Evolutionary conservation across 2,329 filamentous ascomycete species (phyloP).

Genomic region (Cryoendolithus antarcticus): DNA sequence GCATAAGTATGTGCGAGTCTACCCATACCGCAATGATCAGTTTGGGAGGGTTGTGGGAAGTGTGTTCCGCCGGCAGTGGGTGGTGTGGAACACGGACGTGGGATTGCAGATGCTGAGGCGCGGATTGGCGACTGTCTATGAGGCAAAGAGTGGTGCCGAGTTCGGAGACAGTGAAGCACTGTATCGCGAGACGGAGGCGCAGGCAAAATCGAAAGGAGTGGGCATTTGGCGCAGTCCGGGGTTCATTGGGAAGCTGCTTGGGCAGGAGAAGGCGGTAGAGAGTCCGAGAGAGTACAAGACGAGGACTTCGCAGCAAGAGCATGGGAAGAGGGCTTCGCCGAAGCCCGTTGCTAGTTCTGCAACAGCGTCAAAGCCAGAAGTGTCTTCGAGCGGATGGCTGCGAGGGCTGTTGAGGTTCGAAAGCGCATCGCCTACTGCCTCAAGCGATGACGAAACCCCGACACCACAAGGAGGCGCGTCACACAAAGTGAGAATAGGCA

Average conservation of each 20-base stretch:
- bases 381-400: too few relatives aligned
- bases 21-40: constrained; percentile 75
- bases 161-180: constrained; percentile 57
- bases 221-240: constrained; percentile 52
- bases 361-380: too few relatives aligned
- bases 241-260: constrained; percentile 28
- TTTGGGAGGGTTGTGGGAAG: constrained; percentile 85
- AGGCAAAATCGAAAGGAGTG: constrained; percentile 28
- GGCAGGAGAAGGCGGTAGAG: constrained; percentile 51
- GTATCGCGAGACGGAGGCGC: constrained; percentile 52
- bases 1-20: constrained; percentile 63
- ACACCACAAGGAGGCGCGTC: too few relatives aligned
- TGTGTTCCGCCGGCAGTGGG: constrained; percentile 40
- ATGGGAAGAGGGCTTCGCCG: too few relatives aligned
- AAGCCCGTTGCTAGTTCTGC: too few relatives aligned
- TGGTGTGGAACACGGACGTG: constrained; percentile 61
- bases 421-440: too few relatives aligned
- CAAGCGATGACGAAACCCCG: too few relatives aligned
- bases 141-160: constrained; percentile 79
- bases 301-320: constrained; percentile 30
- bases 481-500: too few relatives aligned
- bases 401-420: too few relatives aligned
- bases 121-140: constrained; percentile 83
- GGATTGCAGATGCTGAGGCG: constrained; percentile 78
- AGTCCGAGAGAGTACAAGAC: constrained; percentile 82